A percentile compares a stretch with the other conserved stretches of the same genome.
These are phyloP conservation scores for Leptomonas pyrrhocoris DNA, from an alignment of 208 protist genomes.

Conservation along the genomic window DNA sequence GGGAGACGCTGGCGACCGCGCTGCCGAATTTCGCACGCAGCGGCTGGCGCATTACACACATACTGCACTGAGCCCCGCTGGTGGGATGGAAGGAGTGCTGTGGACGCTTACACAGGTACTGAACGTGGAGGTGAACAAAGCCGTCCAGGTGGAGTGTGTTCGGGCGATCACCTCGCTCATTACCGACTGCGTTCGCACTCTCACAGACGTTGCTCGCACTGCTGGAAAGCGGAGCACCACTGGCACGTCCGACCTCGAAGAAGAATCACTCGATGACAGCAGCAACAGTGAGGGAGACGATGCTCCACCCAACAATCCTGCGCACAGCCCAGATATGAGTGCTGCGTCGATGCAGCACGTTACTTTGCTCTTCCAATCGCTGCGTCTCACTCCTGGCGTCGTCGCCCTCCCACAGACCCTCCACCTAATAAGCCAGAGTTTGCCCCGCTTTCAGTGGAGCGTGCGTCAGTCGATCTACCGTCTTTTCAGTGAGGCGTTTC, in stretches of 20 bases:
- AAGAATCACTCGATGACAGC: conserved; percentile 14
- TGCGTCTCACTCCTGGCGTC: conserved; percentile 8
- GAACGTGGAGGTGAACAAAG: conserved; percentile 35
- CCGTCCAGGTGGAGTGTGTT: conserved; percentile 45
- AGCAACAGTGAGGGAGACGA: neutral
- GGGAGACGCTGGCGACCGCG: neutral
- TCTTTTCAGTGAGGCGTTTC: conserved; percentile 28
- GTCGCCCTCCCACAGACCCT: conserved; percentile 11
- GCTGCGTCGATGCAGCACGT: neutral
- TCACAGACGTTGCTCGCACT: neutral
- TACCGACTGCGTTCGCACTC: conserved; percentile 5
- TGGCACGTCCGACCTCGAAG: conserved; percentile 9
- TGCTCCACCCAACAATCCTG: neutral
- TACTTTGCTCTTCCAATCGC: conserved; percentile 11
- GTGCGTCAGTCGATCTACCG: conserved; percentile 30
- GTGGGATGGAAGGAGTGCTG: conserved; percentile 23
- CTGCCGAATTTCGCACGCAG: neutral
- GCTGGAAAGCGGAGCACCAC: neutral
- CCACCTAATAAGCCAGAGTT: neutral
- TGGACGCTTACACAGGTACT: conserved; percentile 20
- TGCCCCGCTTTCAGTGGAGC: conserved; percentile 23
- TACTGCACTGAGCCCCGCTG: conserved; percentile 9
- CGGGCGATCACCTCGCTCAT: conserved; percentile 23
- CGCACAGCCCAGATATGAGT: neutral
- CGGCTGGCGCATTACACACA: conserved; percentile 2